Evolutionary conservation across 768 basidiomycete species (phyloP), one percentile per base, ranked within the genome.

Genomic region (Tephrocybe sp.): DNA sequence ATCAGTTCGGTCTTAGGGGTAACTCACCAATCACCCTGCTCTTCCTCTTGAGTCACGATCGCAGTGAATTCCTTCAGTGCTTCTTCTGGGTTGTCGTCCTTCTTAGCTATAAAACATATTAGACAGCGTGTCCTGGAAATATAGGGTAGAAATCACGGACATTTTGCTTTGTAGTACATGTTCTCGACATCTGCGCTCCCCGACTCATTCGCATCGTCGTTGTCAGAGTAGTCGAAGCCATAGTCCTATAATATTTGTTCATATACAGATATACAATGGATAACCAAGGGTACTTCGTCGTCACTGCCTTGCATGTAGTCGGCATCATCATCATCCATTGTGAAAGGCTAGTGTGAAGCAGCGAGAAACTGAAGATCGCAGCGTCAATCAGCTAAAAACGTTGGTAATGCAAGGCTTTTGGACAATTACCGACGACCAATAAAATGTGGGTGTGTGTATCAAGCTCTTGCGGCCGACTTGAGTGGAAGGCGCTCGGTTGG

Each of bases 131-230:
- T 32, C 17, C 30, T 17, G 23, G 10, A 43, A 26, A 39, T 36
- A 45, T 39, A 46, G 28, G 37, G 3, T 36, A 53, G 21, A 49
- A 33, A 34, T 21, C 25, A 69, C 86, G 45, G 58, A 98, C 96
- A 86, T 70, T 99, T 99, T 10, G 97, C 97, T 43, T 86, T 89
- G 68, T 98, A 98, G 72, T 99, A 99, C 82, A 94, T 84, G 65
- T 99, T 99, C 74, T 99, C 97, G 39, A 97, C 84, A 70, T 97
- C 95, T 21, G 84, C 89, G 47, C 83, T 90, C 43, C 81, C 88
- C 1, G 83, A 78, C 59, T 89, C 89, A 50, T 91, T 84, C 24
- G 80, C 90, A 24, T 90, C 90, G 30, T 90, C 92, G 45, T 82
- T 87, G 68, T 93, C 95, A 37, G 94, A 95, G 70, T 98, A 99